Base-by-base conservation (phyloP, 1,139 yeast species). In the Candida anutae region DNA sequence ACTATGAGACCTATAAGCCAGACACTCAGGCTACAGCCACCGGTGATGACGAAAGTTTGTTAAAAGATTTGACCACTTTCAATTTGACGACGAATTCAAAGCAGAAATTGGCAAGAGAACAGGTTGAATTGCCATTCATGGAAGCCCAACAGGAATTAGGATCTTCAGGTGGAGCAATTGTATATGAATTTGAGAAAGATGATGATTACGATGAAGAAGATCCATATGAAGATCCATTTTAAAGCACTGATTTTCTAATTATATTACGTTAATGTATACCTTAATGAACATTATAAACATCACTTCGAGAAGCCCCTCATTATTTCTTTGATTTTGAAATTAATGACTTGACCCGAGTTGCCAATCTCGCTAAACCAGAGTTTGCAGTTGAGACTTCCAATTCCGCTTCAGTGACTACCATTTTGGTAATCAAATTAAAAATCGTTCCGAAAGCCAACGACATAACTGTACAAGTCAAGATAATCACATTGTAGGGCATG, bases 401-500 rank as follows among this genome's bases (percentile, higher is more conserved):
- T 36, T 84, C 90, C 31, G 75, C 82, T 39, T 82, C 85, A 0
- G 94, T 75, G 2, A 87, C 77, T 5, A 83, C 73, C 43, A 76
- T 69, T 46, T 88, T 83, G 13, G 80, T 76, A 24, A 90, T 50
- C 32, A 88, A 60, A 45, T 90, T 88, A 58, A 78, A 87, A 6
- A 88, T 48, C 0, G 93, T 74, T 3, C 98, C 98, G 58, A 88
- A 90, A 0, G 90, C 78, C 35, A 90, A 59, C 0, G 98, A 88
- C 82, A 90, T 81, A 8, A 87, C 81, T 0, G 98, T 93, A 15
- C 95, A 84, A 0, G 97, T 84, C 38, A 93, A 64, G 27, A 93
- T 93, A 35, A 93, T 90, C 26, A 93, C 99, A 46, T 93, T 93
- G 51, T 93, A 93, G 2, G 98, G 98, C 99, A 93, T 93, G 35